A percentile compares a stretch with the other conserved stretches of the same genome.
Evolutionary conservation across 2,329 filamentous ascomycete genomes (phyloP).

Genomic region (Orbilia javanica): DNA sequence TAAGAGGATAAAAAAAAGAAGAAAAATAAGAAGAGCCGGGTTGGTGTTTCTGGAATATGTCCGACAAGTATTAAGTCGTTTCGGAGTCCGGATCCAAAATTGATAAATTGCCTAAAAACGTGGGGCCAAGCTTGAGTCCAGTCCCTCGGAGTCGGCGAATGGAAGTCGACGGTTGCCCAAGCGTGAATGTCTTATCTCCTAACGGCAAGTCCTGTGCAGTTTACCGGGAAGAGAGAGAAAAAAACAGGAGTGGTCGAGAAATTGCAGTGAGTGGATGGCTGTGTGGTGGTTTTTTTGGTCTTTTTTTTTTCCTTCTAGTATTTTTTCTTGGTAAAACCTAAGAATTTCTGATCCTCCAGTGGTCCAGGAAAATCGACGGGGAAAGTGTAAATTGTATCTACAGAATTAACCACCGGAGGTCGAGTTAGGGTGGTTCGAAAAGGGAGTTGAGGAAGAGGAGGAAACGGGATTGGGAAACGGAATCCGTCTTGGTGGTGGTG

Average conservation of each 20-base stretch:
- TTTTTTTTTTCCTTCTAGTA: background rate
- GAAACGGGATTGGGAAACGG: constrained; percentile 59
- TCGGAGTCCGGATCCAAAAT: constrained; percentile 45
- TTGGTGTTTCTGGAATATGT: constrained; percentile 12
- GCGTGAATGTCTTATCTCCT: constrained; percentile 53
- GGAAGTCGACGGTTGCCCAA: constrained; percentile 34
- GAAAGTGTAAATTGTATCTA: constrained; percentile 39
- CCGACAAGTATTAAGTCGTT: constrained; percentile 39
- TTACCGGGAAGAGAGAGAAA: constrained; percentile 14
- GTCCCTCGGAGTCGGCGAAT: constrained; percentile 42
- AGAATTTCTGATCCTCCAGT: constrained; percentile 50
- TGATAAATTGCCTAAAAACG: constrained; percentile 55
- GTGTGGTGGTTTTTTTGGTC: background rate
- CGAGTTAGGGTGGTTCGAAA: constrained; percentile 59
- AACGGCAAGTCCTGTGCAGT: constrained; percentile 33
- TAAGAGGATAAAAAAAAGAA: background rate
- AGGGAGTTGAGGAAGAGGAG: constrained; percentile 59
- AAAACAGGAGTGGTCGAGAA: constrained; percentile 9
- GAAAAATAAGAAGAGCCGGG: constrained; percentile 13
- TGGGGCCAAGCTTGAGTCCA: constrained; percentile 48
- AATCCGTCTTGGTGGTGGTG: constrained; percentile 57
- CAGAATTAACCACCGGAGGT: constrained; percentile 58
- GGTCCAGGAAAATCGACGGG: constrained; percentile 45
- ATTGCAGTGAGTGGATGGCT: constrained; percentile 6
- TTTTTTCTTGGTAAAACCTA: constrained; percentile 24